phyloP scores from a whole-genome alignment of 208 protist genomes.

The Trypanosoma cruzi region DNA sequence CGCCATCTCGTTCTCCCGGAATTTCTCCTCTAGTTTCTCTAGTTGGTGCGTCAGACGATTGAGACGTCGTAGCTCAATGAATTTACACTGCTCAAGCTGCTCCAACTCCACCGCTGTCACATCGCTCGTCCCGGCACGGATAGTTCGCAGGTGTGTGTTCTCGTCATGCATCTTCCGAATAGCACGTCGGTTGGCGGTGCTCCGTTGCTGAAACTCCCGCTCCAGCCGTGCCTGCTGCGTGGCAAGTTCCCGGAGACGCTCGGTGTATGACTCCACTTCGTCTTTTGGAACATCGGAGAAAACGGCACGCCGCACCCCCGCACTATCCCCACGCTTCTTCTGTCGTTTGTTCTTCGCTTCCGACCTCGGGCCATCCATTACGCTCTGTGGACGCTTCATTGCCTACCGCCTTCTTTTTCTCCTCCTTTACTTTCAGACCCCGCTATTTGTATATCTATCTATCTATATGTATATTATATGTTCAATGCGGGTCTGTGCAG shows the following conservation, averaged over 20 bases:
- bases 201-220: constrained; percentile 36
- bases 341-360: neutral
- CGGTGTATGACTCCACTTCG: constrained; percentile 29
- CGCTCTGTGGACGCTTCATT: constrained; percentile 12
- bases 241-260: constrained; percentile 48
- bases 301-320: constrained; percentile 15
- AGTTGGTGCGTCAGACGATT: constrained; percentile 65
- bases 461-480: constrained; percentile 1
- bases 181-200: constrained; percentile 42
- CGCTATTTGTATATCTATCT: neutral
- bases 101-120: constrained; percentile 69
- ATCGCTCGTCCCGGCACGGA: constrained; percentile 31
- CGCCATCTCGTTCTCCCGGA: constrained; percentile 15
- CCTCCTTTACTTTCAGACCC: too few species aligned
- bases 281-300: constrained; percentile 12
- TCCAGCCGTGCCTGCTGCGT: constrained; percentile 39
- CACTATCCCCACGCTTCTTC: constrained; percentile 7
- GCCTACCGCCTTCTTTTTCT: neutral
- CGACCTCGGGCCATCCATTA: neutral
- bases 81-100: constrained; percentile 43
- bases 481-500: too few species aligned
- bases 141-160: constrained; percentile 65
- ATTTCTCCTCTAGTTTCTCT: constrained; percentile 3
- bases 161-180: constrained; percentile 60
- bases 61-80: constrained; percentile 40